Percentiles rank a stretch among this genome's conserved stretches.
Conservation (phyloP, 345 rosid species). For the Hypericum perforatum region DNA sequence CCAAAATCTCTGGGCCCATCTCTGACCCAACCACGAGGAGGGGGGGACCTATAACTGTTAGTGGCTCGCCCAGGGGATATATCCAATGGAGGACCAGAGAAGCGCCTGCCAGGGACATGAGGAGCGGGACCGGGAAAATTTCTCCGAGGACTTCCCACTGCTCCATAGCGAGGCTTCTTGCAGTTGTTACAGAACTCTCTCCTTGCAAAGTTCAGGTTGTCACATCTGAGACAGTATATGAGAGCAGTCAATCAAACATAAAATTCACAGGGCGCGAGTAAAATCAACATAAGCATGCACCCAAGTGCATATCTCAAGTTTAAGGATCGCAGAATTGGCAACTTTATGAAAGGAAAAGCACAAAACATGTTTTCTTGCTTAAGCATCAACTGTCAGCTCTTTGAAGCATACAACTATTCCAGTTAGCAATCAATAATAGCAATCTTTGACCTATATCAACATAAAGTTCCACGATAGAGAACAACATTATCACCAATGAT, state of each 20-base stretch:
- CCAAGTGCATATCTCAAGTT: no score
- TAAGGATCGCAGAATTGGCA: no score
- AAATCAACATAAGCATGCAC: neutral
- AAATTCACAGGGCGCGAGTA: no score
- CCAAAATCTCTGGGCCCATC: conserved; percentile 56
- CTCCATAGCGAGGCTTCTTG: conserved; percentile 50
- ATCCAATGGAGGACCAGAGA: conserved; percentile 48
- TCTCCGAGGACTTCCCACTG: conserved; percentile 55
- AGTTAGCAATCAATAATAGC: no score
- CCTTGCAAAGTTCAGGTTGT: conserved; percentile 81
- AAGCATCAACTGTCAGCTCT: no score
- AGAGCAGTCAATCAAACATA: neutral
- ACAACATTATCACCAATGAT: no score
- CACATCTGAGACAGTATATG: conserved; percentile 38
- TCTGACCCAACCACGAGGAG: conserved; percentile 47
- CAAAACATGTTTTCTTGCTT: no score
- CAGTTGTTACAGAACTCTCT: conserved; percentile 67
- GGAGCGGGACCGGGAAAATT: conserved; percentile 38
- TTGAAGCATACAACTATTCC: no score
- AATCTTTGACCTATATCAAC: no score
- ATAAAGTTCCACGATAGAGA: no score
- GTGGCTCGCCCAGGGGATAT: conserved; percentile 52
- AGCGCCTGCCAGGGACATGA: conserved; percentile 42
- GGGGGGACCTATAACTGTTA: conserved; percentile 69
- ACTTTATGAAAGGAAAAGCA: no score